A percentile compares a stretch with the other conserved stretches of the same genome.
phyloP scores from a whole-genome alignment of 1,284 basidiomycete species.

The Ganoderma meredithae region DNA sequence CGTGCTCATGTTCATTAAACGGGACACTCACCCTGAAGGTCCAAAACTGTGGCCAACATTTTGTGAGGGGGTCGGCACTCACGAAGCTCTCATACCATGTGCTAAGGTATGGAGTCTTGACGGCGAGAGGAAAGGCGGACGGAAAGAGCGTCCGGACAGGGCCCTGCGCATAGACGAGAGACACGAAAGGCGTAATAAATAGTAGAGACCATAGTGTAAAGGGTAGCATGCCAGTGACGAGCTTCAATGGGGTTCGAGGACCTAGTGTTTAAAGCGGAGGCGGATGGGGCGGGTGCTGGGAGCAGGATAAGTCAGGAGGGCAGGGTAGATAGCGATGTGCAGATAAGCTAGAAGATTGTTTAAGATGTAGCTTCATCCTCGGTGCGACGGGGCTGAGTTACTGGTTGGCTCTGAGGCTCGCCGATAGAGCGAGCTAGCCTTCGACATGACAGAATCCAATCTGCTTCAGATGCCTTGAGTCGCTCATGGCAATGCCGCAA shows the following conservation, averaged over 20 bases:
- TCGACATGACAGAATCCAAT: background rate
- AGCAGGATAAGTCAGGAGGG: no score
- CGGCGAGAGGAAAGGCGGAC: conserved; percentile 23
- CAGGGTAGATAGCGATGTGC: no score
- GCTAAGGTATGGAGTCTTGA: conserved; percentile 27
- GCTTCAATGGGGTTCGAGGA: no score
- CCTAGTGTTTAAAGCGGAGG: no score
- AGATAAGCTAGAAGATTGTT: no score
- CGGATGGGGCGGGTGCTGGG: no score
- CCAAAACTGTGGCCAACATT: conserved; percentile 23
- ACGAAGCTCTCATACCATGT: conserved; percentile 20
- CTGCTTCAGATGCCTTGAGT: background rate
- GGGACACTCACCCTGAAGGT: conserved; percentile 9
- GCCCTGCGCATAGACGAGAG: conserved; percentile 21
- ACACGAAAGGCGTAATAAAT: conserved; percentile 13
- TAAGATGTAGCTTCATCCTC: background rate
- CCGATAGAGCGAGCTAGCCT: background rate
- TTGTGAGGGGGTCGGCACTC: background rate
- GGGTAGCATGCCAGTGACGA: no score
- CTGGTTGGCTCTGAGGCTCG: no score
- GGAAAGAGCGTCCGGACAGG: conserved; percentile 21
- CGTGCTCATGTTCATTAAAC: no score
- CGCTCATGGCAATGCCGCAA: no score
- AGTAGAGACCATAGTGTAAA: conserved; percentile 22
- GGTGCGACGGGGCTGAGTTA: no score